Base-by-base conservation (phyloP, 768 basidiomycete genomes). In the Thelephora aurantiotincta region DNA sequence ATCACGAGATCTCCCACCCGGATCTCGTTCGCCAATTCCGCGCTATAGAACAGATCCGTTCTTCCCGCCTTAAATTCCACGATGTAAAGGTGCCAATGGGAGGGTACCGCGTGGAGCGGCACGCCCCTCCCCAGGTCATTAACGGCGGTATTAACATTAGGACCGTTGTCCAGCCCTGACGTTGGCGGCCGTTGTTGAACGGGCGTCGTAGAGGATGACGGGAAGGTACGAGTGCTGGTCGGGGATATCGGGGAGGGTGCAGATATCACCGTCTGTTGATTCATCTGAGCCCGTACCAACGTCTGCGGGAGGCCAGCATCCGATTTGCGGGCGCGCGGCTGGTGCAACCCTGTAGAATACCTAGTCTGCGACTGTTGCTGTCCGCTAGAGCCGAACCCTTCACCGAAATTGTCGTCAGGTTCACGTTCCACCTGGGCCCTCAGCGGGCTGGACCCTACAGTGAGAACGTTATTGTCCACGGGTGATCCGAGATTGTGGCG, bases 1-100 rank as follows among this genome's bases (percentile, higher is more conserved):
- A 97, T 91, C 51, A 98, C 94, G 34, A 91, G 68, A 59, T 97
- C 94, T 2, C 91, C 94, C 18, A 84, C 79, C 5, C 78, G 74
- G 51, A 97, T 78, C 33, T 73, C 66, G 35, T 75, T 57, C 55
- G 70, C 58, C 51, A 72, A 69, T 57, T 93, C 86, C 0, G 80
- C 83, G 51, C 82, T 72, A 63, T 96, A 98, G 66, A 92, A 98
- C 22, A 99, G 67, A 62, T 98, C 94, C 52, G 91, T 91, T 35
- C 94, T 78, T 0, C 91, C 90, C 0, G 93, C 93, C 65, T 97
- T 99, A 74, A 99, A 99, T 63, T 96, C 87, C 56, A 97, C 85
- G 55, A 97, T 93, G 71, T 77, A 97, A 6, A 99, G 74, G n/a
- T 86, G 90, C 70, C 84, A 88, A 33, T 80, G 78, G 11, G 82